A percentile compares a stretch with the other conserved stretches of the same genome.
These are phyloP conservation scores for Ocimum tenuiflorum DNA, from an alignment of 257 asterid species.

Conservation along the genomic window DNA sequence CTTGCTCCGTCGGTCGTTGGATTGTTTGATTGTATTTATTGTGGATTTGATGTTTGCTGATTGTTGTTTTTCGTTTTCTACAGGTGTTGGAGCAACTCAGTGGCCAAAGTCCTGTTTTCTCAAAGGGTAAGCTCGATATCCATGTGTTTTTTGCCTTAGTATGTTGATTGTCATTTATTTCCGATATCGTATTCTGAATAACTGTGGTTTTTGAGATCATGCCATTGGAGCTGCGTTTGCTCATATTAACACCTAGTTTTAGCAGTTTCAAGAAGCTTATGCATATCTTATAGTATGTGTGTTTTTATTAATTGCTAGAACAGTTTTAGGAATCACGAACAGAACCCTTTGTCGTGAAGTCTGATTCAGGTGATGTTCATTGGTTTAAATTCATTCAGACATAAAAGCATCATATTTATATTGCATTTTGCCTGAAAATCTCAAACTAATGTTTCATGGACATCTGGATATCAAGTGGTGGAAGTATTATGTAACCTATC, in stretches of 20 bases:
- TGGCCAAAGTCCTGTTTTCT: conserved; percentile 40
- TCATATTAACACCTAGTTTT: no score
- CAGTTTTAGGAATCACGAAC: not conserved
- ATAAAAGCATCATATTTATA: no score
- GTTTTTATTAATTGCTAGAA: not conserved
- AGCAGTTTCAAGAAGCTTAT: no score
- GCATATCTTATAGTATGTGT: no score
- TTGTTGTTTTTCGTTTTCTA: not conserved
- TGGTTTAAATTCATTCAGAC: not conserved
- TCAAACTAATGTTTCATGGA: not conserved
- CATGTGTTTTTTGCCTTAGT: not conserved
- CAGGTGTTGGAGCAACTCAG: conserved; percentile 46
- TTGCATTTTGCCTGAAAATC: not conserved
- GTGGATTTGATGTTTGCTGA: not conserved
- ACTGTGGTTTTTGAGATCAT: not conserved
- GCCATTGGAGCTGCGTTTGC: not conserved
- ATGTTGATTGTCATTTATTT: not conserved
- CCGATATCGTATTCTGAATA: not conserved
- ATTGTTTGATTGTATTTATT: not conserved
- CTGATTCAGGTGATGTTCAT: not conserved
- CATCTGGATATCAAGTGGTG: not conserved
- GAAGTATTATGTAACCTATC: not conserved
- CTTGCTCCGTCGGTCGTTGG: not conserved
- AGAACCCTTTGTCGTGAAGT: no score
- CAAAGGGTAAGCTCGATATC: conserved; percentile 25